Conservation (phyloP, 257 asterid species). For the Fraxinus anomala region DNA sequence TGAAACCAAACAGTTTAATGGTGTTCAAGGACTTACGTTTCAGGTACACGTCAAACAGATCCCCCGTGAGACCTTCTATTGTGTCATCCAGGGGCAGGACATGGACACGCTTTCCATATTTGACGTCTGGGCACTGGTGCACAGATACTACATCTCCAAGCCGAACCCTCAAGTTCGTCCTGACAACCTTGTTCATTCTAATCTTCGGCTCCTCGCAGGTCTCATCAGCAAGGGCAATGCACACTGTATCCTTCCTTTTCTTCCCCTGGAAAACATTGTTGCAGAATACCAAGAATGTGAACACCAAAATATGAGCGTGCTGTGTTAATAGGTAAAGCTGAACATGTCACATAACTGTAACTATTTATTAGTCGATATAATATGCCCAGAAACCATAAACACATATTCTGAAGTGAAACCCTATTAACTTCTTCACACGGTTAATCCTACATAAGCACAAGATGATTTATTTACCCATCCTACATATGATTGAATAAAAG, state of each 20-base stretch:
- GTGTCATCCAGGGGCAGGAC: slow-evolving; percentile 53
- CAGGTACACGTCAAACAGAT: slow-evolving; percentile 44
- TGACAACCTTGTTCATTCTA: slow-evolving; percentile 69
- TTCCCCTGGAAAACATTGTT: slow-evolving; percentile 41
- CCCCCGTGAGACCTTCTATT: slow-evolving; percentile 55
- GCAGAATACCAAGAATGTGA: slow-evolving; percentile 13
- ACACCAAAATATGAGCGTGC: not conserved
- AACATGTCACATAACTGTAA: too few relatives aligned
- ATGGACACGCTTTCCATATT: slow-evolving; percentile 49
- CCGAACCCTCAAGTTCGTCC: slow-evolving; percentile 62
- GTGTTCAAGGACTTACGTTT: slow-evolving; percentile 36
- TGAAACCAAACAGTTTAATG: not conserved
- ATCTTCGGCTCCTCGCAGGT: slow-evolving; percentile 72
- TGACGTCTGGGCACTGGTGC: slow-evolving; percentile 50
- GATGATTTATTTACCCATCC: not conserved
- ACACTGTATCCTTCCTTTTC: slow-evolving; percentile 51
- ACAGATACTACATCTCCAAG: slow-evolving; percentile 61
- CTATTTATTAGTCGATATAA: not conserved
- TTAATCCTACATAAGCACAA: not conserved
- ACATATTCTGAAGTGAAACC: not conserved
- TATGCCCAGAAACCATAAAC: not conserved
- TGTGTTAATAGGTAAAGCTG: not conserved
- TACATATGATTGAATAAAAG: too few relatives aligned
- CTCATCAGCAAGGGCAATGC: slow-evolving; percentile 62
- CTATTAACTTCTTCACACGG: not conserved